These are phyloP conservation scores for Kazachstania psychrophila DNA, from an alignment of 805 yeast genomes.

Conservation along the genomic window DNA sequence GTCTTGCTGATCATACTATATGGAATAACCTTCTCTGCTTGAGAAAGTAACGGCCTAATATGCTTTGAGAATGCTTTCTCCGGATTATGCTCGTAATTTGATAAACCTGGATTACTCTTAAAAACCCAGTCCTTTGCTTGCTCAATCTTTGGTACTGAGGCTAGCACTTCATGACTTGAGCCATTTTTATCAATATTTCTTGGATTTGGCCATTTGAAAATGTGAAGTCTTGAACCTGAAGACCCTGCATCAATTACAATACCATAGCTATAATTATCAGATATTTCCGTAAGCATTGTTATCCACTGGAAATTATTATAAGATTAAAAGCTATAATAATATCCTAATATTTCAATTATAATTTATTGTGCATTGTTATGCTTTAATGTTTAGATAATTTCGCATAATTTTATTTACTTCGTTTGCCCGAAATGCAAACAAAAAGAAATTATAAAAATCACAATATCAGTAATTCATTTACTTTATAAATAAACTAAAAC, in stretches of 20 bases:
- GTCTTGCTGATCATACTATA: slow-evolving; percentile 48
- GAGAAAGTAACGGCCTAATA: slow-evolving; percentile 50
- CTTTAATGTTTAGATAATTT: too few species aligned
- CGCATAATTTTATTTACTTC: too few species aligned
- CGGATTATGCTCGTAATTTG: slow-evolving; percentile 49
- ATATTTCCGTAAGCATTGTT: background rate
- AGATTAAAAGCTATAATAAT: too few species aligned
- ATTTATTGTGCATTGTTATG: too few species aligned
- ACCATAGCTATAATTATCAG: slow-evolving; percentile 46
- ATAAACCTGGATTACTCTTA: slow-evolving; percentile 79
- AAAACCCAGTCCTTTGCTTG: slow-evolving; percentile 60
- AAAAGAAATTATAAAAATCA: too few species aligned
- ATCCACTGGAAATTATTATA: too few species aligned
- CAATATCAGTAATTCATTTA: too few species aligned
- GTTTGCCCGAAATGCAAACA: too few species aligned
- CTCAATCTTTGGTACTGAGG: slow-evolving; percentile 57
- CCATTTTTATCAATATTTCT: slow-evolving; percentile 3
- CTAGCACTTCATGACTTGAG: slow-evolving; percentile 27
- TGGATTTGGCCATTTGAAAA: slow-evolving; percentile 70
- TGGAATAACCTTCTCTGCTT: slow-evolving; percentile 69
- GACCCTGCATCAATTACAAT: slow-evolving; percentile 93
- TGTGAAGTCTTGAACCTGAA: slow-evolving; percentile 82
- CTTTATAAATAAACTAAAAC: too few species aligned
- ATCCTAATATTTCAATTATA: too few species aligned
- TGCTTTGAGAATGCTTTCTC: slow-evolving; percentile 62